Percentiles rank a stretch among this genome's conserved stretches.
phyloP scores from a whole-genome alignment of 2,329 filamentous ascomycete species.

The Coniochaeta ligniaria region DNA sequence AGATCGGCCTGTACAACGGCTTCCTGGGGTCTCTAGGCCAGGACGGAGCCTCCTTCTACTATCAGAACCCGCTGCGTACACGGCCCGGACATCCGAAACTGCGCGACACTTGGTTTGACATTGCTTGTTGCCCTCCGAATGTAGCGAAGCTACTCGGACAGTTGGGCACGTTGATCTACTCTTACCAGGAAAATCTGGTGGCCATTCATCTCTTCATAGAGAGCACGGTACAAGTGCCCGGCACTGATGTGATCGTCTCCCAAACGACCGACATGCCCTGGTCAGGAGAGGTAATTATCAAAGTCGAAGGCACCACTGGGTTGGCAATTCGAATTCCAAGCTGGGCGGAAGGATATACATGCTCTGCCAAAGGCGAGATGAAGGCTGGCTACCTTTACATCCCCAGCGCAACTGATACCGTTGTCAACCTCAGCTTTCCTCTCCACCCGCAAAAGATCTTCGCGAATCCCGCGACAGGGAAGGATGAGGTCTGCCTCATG shows the following conservation, averaged over 20 bases:
- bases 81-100: constrained; percentile 39
- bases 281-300: constrained; percentile 42
- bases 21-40: constrained; percentile 50
- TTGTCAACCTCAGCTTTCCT: too few relatives aligned
- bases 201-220: constrained; percentile 51
- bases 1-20: constrained; percentile 53
- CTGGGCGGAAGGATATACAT: too few relatives aligned
- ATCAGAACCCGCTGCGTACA: constrained; percentile 53
- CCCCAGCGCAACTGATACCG: too few relatives aligned
- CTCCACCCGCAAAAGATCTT: constrained; percentile 28
- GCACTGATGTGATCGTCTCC: constrained; percentile 29
- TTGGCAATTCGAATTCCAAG: too few relatives aligned
- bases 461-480: constrained; percentile 49
- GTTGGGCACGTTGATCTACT: constrained; percentile 50
- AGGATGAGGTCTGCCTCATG: constrained; percentile 44
- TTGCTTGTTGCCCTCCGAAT: constrained; percentile 55
- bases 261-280: constrained; percentile 52
- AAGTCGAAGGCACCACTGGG: constrained; percentile 16
- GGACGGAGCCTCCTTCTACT: constrained; percentile 51
- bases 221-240: too few relatives aligned
- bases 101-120: constrained; percentile 50
- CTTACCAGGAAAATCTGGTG: constrained; percentile 29
- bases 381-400: constrained; percentile 30
- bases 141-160: constrained; percentile 47
- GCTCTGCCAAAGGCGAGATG: too few relatives aligned